A percentile compares a stretch with the other conserved stretches of the same genome.
These are phyloP conservation scores for Rhododendron williamsianum DNA, from an alignment of 148 eudicot species.

Conservation along the genomic window DNA sequence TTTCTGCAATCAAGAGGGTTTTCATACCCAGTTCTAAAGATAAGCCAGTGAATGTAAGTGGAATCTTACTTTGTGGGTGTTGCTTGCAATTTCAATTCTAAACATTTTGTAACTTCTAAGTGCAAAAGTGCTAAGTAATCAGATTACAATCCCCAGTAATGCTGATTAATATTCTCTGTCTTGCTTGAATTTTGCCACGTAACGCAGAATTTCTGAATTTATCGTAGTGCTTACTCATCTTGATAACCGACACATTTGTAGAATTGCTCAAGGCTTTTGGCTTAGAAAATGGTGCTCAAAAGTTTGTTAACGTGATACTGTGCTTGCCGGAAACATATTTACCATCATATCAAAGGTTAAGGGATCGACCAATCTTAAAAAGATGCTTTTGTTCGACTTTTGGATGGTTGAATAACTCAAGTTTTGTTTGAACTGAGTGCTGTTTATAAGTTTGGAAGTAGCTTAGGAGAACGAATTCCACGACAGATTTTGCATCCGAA, in stretches of 20 bases:
- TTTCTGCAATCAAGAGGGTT: slow-evolving; percentile 90
- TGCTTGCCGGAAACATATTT: background rate
- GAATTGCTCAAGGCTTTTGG: background rate
- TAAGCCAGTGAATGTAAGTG: slow-evolving; percentile 66
- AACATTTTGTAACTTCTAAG: background rate
- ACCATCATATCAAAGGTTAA: background rate
- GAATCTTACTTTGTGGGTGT: background rate
- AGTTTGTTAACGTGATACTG: background rate
- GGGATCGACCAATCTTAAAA: background rate
- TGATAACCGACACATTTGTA: background rate
- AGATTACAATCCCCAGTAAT: background rate
- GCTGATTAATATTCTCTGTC: background rate
- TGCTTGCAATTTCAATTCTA: background rate
- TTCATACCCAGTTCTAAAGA: slow-evolving; percentile 74
- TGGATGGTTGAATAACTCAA: background rate
- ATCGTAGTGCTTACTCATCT: background rate
- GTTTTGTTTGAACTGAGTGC: background rate
- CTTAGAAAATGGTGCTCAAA: slow-evolving; percentile 4
- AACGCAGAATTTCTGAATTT: background rate
- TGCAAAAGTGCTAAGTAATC: background rate
- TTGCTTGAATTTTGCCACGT: background rate
- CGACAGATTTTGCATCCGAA: background rate
- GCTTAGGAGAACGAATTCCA: background rate
- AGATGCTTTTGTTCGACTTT: background rate
- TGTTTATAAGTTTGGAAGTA: background rate